Base-by-base conservation (phyloP, 106 monocot genomes). In the Acanthochlamys bracteata region DNA sequence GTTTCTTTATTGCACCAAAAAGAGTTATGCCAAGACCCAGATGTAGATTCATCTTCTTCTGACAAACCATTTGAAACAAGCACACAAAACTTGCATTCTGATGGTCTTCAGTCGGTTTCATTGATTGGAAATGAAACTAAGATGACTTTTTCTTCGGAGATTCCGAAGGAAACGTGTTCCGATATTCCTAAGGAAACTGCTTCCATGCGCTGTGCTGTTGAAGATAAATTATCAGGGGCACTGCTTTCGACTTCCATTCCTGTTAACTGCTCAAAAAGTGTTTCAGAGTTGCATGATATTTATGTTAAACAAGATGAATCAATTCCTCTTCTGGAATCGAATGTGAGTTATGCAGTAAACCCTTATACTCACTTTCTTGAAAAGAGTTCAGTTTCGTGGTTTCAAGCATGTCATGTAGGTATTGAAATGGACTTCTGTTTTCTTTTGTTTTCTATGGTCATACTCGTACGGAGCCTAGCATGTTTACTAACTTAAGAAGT, bases 1-100 rank as follows among this genome's bases (percentile, higher is more conserved):
- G 33, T 59, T 69, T 63, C 69, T 47, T 14, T 10, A 4, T 39
- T 66, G 20, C 25, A 74, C n/a, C 78, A 57, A n/a, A 46, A 2
- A 72, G 53, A 68, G 43, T 23, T 27, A 24, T 11, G 47, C 27
- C 61, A 40, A 27, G 59, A 13, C 60, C 11, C 19, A 39, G 19
- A 66, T 46, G 45, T 42, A 40, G 56, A 68, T 63, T 67, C 51
- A 65, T 63, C 69, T 26, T 21, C 23, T 2, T 42, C 11, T 73
- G 57, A 55, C 10, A 60, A 8, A 25, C 57, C 2, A 49, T 3
- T 49, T 49, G 6, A 17, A 4, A 12, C 49, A 1, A 49, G 49
- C 49, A 14, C 49, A 12, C 12, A 3, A 14, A 12, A 9, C 12
- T 49, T 49, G 49, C 15, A 12, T 4, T 49, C 49, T 49, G 49